Conservation (phyloP, 345 rosid species). For the Psidium friedrichsthalianum region DNA sequence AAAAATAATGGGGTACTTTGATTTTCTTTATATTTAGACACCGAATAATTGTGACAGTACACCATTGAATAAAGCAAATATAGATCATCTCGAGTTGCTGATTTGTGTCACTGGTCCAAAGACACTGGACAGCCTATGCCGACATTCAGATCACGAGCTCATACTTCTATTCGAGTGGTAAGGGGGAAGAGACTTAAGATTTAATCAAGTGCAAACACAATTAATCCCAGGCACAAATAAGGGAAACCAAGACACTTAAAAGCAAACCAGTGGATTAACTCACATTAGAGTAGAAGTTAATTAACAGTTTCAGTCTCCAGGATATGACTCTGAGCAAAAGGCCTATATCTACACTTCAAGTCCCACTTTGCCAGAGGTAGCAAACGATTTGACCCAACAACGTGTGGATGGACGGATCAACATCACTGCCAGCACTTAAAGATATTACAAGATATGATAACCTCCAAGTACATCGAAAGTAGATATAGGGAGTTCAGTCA, state of each 20-base stretch:
- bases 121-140: background rate
- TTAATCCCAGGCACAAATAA: background rate
- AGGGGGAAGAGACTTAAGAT: background rate
- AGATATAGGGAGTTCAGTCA: conserved; percentile 3
- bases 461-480: background rate
- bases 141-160: background rate
- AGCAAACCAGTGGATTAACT: background rate
- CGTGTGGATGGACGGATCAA: background rate
- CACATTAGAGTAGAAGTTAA: background rate
- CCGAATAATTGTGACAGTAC: background rate
- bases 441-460: background rate
- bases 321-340: background rate
- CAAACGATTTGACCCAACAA: background rate
- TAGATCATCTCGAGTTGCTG: background rate
- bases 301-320: background rate
- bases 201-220: background rate
- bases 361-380: background rate
- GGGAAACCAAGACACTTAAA: background rate
- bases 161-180: background rate
- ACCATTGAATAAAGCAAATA: background rate
- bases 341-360: background rate
- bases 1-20: too few species aligned
- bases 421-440: background rate
- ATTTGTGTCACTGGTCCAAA: background rate
- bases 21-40: background rate